Evolutionary conservation across 2,329 filamentous ascomycete species (phyloP).

Genomic region (Septoria linicola): DNA sequence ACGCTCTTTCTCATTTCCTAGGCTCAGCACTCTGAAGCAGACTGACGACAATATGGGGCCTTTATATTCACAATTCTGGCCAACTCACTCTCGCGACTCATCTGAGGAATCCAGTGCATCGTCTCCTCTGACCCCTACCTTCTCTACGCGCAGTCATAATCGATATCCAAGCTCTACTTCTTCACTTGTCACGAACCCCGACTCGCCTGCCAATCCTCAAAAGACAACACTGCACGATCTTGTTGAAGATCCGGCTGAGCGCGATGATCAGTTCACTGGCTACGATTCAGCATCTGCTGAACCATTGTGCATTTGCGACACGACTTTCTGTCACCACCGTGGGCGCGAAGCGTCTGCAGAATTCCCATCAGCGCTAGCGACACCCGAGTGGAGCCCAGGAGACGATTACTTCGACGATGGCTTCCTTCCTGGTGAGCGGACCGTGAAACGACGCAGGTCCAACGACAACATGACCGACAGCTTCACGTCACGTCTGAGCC

Average conservation of each 20-base stretch:
- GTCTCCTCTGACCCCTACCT: conserved; percentile 70
- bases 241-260: conserved; percentile 75
- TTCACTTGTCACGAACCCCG: conserved; percentile 65
- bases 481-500: conserved; percentile 65
- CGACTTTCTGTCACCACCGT: conserved; percentile 58
- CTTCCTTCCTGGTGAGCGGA: conserved; percentile 53
- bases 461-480: conserved; percentile 61
- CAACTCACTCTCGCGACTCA: conserved; percentile 39
- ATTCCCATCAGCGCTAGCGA: conserved; percentile 6
- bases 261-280: conserved; percentile 55
- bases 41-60: conserved; percentile 26
- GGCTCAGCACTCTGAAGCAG: conserved; percentile 23
- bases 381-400: conserved; percentile 35
- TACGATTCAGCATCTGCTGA: conserved; percentile 36
- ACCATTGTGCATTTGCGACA: conserved; percentile 69
- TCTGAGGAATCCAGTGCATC: conserved; percentile 60
- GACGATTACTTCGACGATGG: conserved; percentile 61
- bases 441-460: conserved; percentile 58
- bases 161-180: conserved; percentile 74
- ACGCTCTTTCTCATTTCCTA: conserved; percentile 33
- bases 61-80: conserved; percentile 24
- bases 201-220: conserved; percentile 54
- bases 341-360: conserved; percentile 16
- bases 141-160: conserved; percentile 61
- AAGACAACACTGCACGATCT: conserved; percentile 73